Percentiles rank a stretch among this genome's conserved stretches.
These are phyloP conservation scores for Meyerozyma smithsonii DNA, from an alignment of 1,139 yeast genomes.

Conservation along the genomic window DNA sequence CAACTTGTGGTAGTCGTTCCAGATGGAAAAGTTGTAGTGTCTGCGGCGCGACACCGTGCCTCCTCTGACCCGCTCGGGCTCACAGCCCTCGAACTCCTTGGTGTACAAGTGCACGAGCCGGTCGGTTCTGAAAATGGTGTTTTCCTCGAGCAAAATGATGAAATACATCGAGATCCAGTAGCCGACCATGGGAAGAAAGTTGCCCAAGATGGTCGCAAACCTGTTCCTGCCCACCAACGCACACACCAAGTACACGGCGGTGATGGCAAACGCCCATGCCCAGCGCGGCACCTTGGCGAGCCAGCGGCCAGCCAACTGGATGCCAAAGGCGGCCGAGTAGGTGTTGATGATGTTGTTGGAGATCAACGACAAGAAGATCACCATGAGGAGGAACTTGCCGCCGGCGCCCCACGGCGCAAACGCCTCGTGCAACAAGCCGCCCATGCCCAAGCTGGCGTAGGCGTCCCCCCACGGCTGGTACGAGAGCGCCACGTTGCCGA, in stretches of 20 bases:
- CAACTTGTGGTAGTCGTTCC: slow-evolving; percentile 54
- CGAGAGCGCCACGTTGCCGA: slow-evolving; percentile 66
- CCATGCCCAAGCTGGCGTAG: slow-evolving; percentile 62
- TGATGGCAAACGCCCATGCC: slow-evolving; percentile 65
- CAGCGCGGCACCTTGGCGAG: slow-evolving; percentile 74
- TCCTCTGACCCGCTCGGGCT: slow-evolving; percentile 1
- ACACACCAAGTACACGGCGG: slow-evolving; percentile 61
- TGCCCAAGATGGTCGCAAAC: slow-evolving; percentile 73
- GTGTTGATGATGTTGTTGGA: slow-evolving; percentile 80
- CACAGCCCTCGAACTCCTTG: slow-evolving; percentile 38
- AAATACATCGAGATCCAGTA: slow-evolving; percentile 90
- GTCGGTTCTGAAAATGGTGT: slow-evolving; percentile 60
- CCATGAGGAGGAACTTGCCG: slow-evolving; percentile 69
- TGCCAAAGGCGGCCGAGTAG: slow-evolving; percentile 78
- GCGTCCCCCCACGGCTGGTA: slow-evolving; percentile 56
- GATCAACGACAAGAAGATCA: slow-evolving; percentile 67
- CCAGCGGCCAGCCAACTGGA: slow-evolving; percentile 63
- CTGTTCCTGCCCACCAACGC: slow-evolving; percentile 74
- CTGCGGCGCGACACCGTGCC: slow-evolving; percentile 8
- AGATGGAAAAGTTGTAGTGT: slow-evolving; percentile 59
- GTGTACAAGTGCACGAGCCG: slow-evolving; percentile 46
- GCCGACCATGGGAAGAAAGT: slow-evolving; percentile 90
- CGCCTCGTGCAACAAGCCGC: slow-evolving; percentile 68
- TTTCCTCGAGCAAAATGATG: slow-evolving; percentile 68
- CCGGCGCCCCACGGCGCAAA: slow-evolving; percentile 74